These are phyloP conservation scores for Prunus davidiana DNA, from an alignment of 306 rosid genomes.

Conservation along the genomic window DNA sequence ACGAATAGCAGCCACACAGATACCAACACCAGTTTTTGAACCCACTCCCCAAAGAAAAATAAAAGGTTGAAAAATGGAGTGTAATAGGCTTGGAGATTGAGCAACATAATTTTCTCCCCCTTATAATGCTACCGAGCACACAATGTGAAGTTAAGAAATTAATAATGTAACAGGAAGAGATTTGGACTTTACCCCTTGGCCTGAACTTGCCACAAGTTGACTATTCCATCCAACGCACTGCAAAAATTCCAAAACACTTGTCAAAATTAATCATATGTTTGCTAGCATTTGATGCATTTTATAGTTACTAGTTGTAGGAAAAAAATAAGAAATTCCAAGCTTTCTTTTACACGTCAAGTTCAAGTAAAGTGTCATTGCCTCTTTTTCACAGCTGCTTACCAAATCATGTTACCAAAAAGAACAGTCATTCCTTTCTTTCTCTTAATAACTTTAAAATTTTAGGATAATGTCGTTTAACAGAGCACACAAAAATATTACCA, in stretches of 20 bases:
- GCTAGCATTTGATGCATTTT: neutral
- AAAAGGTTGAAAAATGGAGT: neutral
- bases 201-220: slow-evolving; percentile 75
- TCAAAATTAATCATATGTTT: neutral
- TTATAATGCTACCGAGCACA: neutral
- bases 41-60: neutral
- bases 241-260: slow-evolving; percentile 35
- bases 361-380: neutral
- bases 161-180: neutral
- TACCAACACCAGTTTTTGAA: neutral
- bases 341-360: neutral
- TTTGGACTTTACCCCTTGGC: slow-evolving; percentile 50
- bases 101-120: neutral
- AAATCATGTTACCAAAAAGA: neutral
- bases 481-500: neutral
- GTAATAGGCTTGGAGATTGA: neutral
- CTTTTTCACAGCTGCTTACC: neutral
- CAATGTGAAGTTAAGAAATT: slow-evolving; percentile 1
- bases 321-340: neutral
- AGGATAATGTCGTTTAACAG: neutral
- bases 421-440: neutral
- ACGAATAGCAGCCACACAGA: neutral
- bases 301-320: neutral
- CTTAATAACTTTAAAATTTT: neutral
- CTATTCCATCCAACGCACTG: slow-evolving; percentile 84